Conservation (phyloP, 1,284 basidiomycete genomes). For the Leccinum solheimii region DNA sequence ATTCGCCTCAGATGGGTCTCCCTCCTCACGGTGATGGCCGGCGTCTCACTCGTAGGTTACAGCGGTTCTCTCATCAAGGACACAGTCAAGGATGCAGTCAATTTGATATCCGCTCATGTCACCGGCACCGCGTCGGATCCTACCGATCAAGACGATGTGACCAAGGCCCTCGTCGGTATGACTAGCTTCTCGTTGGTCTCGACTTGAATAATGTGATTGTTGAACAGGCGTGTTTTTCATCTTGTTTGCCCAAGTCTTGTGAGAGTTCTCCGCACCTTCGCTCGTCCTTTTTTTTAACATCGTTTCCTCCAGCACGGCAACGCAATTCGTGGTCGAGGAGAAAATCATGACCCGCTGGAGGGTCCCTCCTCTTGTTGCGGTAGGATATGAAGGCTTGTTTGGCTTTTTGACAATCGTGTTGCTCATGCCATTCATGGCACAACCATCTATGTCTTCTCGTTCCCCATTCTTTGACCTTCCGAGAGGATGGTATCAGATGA, state of each 20-base stretch:
- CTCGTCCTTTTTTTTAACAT: conserved; percentile 23
- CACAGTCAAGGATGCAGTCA: conserved; percentile 48
- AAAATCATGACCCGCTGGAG: conserved; percentile 78
- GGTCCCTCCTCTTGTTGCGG: conserved; percentile 91
- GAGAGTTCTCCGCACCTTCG: conserved; percentile 34
- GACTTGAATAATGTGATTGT: conserved; percentile 4
- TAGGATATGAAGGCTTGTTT: conserved; percentile 93
- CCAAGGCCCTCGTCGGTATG: conserved; percentile 68
- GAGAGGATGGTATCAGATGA: conserved; percentile 89
- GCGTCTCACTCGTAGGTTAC: conserved; percentile 89
- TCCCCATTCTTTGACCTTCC: conserved; percentile 91
- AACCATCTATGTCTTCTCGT: conserved; percentile 49
- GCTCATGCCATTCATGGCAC: conserved; percentile 71
- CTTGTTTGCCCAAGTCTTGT: conserved; percentile 97
- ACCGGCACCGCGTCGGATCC: conserved; percentile 36
- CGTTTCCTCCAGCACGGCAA: conserved; percentile 64
- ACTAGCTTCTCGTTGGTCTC: conserved; percentile 14
- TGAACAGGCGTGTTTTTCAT: conserved; percentile 81
- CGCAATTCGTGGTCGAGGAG: conserved; percentile 95
- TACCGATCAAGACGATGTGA: conserved; percentile 56
- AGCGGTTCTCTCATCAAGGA: conserved; percentile 88
- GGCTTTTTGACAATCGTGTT: conserved; percentile 78
- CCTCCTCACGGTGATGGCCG: conserved; percentile 86
- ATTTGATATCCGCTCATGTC: conserved; percentile 26
- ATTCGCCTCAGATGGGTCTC: conserved; percentile 75